These are phyloP conservation scores for Bocquillonia castaneifolia DNA, from an alignment of 441 rosid genomes.

Conservation along the genomic window DNA sequence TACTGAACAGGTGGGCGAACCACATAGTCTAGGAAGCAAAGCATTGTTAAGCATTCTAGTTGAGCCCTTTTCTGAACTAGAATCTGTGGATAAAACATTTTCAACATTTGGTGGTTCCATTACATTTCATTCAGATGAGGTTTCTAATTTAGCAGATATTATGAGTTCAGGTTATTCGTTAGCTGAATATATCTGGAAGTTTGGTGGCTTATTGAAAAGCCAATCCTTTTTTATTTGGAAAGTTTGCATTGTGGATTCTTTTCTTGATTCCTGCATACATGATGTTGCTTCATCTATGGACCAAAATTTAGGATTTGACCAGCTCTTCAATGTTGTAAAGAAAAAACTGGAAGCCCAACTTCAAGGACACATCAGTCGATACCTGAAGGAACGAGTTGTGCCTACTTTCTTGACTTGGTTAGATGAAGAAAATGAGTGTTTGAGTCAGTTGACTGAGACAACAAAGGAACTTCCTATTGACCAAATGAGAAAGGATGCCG, in stretches of 20 bases:
- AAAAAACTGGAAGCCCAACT: constrained; percentile 80
- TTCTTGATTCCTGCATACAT: constrained; percentile 87
- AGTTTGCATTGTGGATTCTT: constrained; percentile 67
- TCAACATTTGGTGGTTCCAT: constrained; percentile 44
- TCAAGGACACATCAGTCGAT: constrained; percentile 58
- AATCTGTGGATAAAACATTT: constrained; percentile 52
- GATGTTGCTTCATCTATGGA: constrained; percentile 69
- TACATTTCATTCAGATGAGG: constrained; percentile 39
- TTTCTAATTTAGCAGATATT: constrained; percentile 50
- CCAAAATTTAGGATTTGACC: constrained; percentile 88
- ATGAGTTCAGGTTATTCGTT: constrained; percentile 54
- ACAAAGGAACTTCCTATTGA: constrained; percentile 41
- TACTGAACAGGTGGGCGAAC: constrained; percentile 49
- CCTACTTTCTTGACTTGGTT: constrained; percentile 64
- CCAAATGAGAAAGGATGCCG: constrained; percentile 44
- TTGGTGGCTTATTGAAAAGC: constrained; percentile 49
- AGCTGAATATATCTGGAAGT: constrained; percentile 72
- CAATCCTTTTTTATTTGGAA: constrained; percentile 93
- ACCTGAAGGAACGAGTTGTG: constrained; percentile 62
- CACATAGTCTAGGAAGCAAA: constrained; percentile 54
- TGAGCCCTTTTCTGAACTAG: constrained; percentile 74
- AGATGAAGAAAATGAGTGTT: constrained; percentile 59
- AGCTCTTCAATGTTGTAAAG: constrained; percentile 72
- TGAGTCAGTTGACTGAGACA: constrained; percentile 48
- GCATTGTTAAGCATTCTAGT: constrained; percentile 51